Base-by-base conservation (phyloP, 805 yeast species). In the Yamadazyma insecticola region DNA sequence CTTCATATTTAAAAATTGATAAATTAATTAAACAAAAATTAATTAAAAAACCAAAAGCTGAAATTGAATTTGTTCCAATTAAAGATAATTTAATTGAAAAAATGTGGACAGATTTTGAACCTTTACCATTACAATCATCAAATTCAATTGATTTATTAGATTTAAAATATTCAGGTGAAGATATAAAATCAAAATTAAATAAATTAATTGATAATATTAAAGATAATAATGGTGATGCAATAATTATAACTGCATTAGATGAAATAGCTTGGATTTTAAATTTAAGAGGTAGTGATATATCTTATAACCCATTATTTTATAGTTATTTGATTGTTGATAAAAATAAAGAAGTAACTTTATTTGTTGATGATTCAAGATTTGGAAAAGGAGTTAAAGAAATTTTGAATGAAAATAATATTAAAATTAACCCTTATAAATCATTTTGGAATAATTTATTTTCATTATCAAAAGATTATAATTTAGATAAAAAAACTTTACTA, bases 101-200 rank as follows among this genome's bases (percentile, higher is more conserved):
- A 16, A 78, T 88, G 13, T 88, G 96, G 96, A 60, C 62, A 5
- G 45, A 63, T 8, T 78, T 77, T 46, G 90, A 86, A 59, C 67
- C 68, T 14, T 45, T 64, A 6, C 96, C 97, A 15, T 49, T 44
- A 4, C 17, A 45, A 8, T 63, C 85, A 34, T 67, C 76, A 15
- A 50, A 64, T 11, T 70, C 67, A 26, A 64, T 89, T 28, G 53
- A 67, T 20, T 52, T 65, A 16, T 68, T 86, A 33, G 73, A 67
- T 29, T 47, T 56, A 3, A 61, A 75, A 39, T 81, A 53, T 51
- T 62, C 84, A 5, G 98, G 97, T 27, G 81, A 76, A 53, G 50
- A 70, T 2, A 72, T 76, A 22, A 48, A 57, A 24, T 63, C 71
- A 2, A 92, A 92, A 53, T 56, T 85, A 24, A 48, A 47, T 2